Base-by-base conservation (phyloP, 202 grass and related monocot species). In the Musa balbisiana region DNA sequence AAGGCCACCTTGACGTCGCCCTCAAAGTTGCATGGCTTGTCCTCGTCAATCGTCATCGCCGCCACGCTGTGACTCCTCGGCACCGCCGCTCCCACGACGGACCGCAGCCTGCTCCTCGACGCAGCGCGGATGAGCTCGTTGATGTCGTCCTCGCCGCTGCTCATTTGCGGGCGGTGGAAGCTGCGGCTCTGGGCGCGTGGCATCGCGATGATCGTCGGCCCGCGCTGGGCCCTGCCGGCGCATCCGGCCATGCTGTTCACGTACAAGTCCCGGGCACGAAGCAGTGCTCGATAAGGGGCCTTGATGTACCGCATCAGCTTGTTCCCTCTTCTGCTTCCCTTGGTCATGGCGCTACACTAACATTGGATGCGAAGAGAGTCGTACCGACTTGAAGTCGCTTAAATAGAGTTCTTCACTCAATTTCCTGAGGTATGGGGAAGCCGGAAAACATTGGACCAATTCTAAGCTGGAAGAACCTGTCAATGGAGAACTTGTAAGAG, bases 81-180 rank as follows among this genome's bases (percentile, higher is more conserved):
- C 49, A 23, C 21, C 63, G 20, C 23, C 12, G 12, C 63, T 20
- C 20, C 24, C 10, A 5, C 23, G 22, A 3, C 63, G 63, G 69
- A 49, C 49, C 49, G 49, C 43, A 71, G 14, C 49, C 33, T 49
- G 19, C 33, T 71, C 69, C 2, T 51, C 33, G 43, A 71, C 15
- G 69, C 69, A 2, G 69, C 69, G 33, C 69, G 69, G 49, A 71
- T 52, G 69, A 71, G 69, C 49, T 71, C 69, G 69, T 71, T 43
- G 16, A 71, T 19, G 69, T 71, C 69, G 49, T 51, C 69, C 33
- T 43, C 12, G 17, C 69, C 49, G 16, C 69, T 9, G 9, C 69
- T 29, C 49, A 11, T 29, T 2, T 17, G 19, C 49, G 1, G 69
- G 17, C 33, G 17, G 49, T 12, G 17, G 49, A 51, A 22, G 19